phyloP scores from a whole-genome alignment of 305 asterid species.

The Salvia sclarea region DNA sequence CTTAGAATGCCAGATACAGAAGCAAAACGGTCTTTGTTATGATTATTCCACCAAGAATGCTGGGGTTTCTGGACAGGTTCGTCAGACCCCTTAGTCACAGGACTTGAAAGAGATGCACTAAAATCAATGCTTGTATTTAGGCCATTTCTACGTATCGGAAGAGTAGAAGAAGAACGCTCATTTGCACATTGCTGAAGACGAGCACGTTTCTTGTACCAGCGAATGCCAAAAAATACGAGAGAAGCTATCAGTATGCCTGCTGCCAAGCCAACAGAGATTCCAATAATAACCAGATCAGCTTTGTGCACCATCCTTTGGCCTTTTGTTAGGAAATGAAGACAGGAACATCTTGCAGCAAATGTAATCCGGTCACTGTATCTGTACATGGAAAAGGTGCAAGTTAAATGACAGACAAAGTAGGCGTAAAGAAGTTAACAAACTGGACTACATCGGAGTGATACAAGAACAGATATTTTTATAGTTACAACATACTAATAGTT shows the following conservation, averaged over 20 bases:
- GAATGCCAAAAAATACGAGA: constrained; percentile 59
- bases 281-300: constrained; percentile 77
- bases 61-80: constrained; percentile 46
- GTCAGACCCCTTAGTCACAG: constrained; percentile 42
- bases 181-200: constrained; percentile 43
- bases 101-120: constrained; percentile 65
- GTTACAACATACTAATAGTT: neutral
- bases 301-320: constrained; percentile 63
- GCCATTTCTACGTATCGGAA: constrained; percentile 87
- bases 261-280: constrained; percentile 76
- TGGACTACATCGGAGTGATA: neutral
- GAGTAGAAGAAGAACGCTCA: constrained; percentile 56
- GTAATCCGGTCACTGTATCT: constrained; percentile 37
- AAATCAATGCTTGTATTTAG: constrained; percentile 57
- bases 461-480: neutral
- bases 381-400: constrained; percentile 11
- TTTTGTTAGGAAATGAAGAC: constrained; percentile 40
- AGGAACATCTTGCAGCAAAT: constrained; percentile 58
- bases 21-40: constrained; percentile 55
- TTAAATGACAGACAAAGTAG: constrained; percentile 2
- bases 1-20: constrained; percentile 75
- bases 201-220: constrained; percentile 70
- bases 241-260: constrained; percentile 68
- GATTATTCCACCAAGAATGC: constrained; percentile 71
- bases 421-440: neutral